These are phyloP conservation scores for Brassica cretica DNA, from an alignment of 345 rosid genomes.

Conservation along the genomic window DNA sequence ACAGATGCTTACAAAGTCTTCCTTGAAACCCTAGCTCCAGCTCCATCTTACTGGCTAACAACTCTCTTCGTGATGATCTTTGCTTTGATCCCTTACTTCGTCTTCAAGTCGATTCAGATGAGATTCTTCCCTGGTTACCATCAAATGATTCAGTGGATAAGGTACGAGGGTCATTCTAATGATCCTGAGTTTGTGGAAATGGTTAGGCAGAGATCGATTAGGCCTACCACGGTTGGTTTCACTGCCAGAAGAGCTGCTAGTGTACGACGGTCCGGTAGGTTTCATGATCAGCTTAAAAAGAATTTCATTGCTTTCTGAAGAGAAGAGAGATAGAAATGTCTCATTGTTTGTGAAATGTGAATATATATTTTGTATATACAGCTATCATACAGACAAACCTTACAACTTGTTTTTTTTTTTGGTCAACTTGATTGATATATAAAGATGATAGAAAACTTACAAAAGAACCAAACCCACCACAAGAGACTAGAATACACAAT, in stretches of 20 bases:
- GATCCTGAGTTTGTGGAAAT: conserved; percentile 81
- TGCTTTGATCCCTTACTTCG: conserved; percentile 68
- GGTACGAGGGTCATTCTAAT: conserved; percentile 67
- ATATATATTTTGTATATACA: conserved; percentile 16
- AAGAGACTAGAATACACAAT: too few relatives aligned
- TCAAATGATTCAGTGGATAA: conserved; percentile 92
- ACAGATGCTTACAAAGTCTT: conserved; percentile 84
- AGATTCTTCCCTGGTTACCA: conserved; percentile 84
- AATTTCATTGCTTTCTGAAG: conserved; percentile 32
- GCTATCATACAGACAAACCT: background rate
- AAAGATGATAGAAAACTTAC: too few relatives aligned
- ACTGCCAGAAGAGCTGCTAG: conserved; percentile 58
- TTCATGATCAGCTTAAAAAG: conserved; percentile 39
- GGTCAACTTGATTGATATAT: too few relatives aligned
- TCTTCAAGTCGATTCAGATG: conserved; percentile 65
- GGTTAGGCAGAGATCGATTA: conserved; percentile 80
- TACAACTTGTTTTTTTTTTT: background rate
- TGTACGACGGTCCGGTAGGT: conserved; percentile 40
- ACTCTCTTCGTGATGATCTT: conserved; percentile 58
- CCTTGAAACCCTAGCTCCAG: conserved; percentile 81
- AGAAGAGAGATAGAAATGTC: background rate
- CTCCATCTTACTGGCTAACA: conserved; percentile 72
- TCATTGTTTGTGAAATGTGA: background rate
- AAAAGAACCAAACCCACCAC: too few relatives aligned
- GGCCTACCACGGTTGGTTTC: conserved; percentile 76